Base-by-base conservation (phyloP, 176 grass and related monocot genomes). In the Avena eriantha region DNA sequence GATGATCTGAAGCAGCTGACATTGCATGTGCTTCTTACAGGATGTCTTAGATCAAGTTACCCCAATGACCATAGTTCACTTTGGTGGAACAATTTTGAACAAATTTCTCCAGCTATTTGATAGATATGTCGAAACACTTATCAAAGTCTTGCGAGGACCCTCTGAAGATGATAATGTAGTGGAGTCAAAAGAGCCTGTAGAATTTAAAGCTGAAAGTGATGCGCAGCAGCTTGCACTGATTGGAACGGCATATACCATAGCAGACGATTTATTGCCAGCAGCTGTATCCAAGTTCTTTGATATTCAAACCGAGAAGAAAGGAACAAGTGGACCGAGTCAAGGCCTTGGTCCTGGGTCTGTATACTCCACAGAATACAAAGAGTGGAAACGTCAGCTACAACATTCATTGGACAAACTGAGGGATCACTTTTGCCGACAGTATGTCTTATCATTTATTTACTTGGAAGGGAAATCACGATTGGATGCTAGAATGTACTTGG, bases 371-470 rank as follows among this genome's bases (percentile, higher is more conserved):
- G 96, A 95, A 70, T 94, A 98, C 87, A 98, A 98, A 81, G 96
- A 96, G 76, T 98, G 96, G 96, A 98, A 86, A 86, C 86, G 90
- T 45, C 82, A 86, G 60, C 90, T 96, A 58, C 92, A 93, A 82
- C 96, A 94, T 79, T 94, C 93, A 58, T 90, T 95, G 85, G 96
- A 98, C 24, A 94, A 90, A 89, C 84, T 98, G 68, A 94, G 96
- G 78, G 96, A 98, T 84, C 92, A 98, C 86, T 98, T 98, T 67
- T 96, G 96, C 68, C 88, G 85, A 53, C 97, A 93, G 80, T 98
- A 93, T 92, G 94, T 98, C 45, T 87, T 98, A 78, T 96, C 92
- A 87, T 98, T 98, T 88, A 95, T 98, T 86, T 98, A 98, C 86
- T 83, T 95, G 61, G 97, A 98, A 94, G 97, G 94, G 77, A 92